A percentile compares a stretch with the other conserved stretches of the same genome.
These are phyloP conservation scores for cucumber (Cucumis sativus) DNA, from an alignment of 306 rosid species.

Conservation along the genomic window DNA sequence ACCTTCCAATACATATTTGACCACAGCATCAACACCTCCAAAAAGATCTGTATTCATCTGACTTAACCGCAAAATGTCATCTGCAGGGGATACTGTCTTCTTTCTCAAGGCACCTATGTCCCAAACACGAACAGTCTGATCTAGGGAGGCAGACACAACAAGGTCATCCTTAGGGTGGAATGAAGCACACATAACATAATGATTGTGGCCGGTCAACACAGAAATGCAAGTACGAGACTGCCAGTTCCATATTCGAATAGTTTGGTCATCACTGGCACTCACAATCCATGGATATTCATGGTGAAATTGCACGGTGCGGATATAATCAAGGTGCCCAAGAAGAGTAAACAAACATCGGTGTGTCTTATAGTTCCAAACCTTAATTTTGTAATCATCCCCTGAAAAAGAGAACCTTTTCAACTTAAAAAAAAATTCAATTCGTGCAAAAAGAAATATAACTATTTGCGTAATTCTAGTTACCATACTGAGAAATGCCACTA, in stretches of 20 bases:
- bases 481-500: background rate
- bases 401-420: slow-evolving; percentile 13
- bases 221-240: slow-evolving; percentile 94
- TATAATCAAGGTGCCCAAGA: slow-evolving; percentile 93
- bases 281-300: slow-evolving; percentile 95
- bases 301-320: slow-evolving; percentile 95
- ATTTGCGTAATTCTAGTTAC: background rate
- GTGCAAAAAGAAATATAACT: background rate
- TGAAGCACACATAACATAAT: slow-evolving; percentile 94
- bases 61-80: slow-evolving; percentile 75
- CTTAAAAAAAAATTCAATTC: background rate
- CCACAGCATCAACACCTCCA: slow-evolving; percentile 90
- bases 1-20: slow-evolving; percentile 92
- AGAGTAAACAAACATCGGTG: slow-evolving; percentile 92
- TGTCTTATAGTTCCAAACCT: slow-evolving; percentile 97
- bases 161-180: slow-evolving; percentile 95
- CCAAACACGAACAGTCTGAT: slow-evolving; percentile 99
- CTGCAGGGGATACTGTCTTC: slow-evolving; percentile 87
- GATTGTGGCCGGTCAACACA: slow-evolving; percentile 95
- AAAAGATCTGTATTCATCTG: slow-evolving; percentile 97
- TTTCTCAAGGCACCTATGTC: slow-evolving; percentile 83
- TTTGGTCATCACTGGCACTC: slow-evolving; percentile 97
- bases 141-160: slow-evolving; percentile 88
- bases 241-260: slow-evolving; percentile 99
- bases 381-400: slow-evolving; percentile 99